Base-by-base conservation (phyloP, 129 eudicot genomes). In the Escallonia herrerae region DNA sequence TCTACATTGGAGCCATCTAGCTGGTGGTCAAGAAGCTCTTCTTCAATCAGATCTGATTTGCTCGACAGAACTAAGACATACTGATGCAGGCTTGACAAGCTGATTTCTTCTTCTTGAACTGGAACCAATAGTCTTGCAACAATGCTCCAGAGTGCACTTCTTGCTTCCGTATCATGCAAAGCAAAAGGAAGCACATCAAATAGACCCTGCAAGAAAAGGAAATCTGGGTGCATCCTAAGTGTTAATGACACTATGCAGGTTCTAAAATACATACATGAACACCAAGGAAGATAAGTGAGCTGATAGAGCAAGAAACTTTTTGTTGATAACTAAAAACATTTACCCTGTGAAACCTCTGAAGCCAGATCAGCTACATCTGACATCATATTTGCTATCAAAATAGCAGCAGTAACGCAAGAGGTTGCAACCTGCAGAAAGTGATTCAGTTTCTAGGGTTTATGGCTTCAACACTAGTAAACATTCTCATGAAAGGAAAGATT, bases 401-500 rank as follows among this genome's bases (percentile, higher is more conserved):
- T 86, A 33, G 90, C 87, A 63, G 97, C 94, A 51, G 94, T 84
- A 49, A 89, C 90, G 63, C 99, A 94, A 60, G 95, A 86, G 54
- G 66, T 74, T 46, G 95, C 84, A 39, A 86, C 77, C 98, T 91
- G 87, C 72, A 74, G 7, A 15, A 44, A 48, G 50, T 42, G n/a
- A 61, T 33, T 38, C 44, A 49, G 15, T 39, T 40, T 66, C 1
- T 22, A 59, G 44, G 4, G 14, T 3, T 5, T 22, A 3, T 10
- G 3, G 5, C 50, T 7, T 7, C 56, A 22, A 47, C 15, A 62
- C 53, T 45, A 50, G 3, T 10, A 22, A 22, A 22, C 33, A 38
- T 4, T 43, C 39, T 65, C 39, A 5, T 43, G 3, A 15, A 42
- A 60, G 3, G 9, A 52, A 43, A 61, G 51, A 15, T 6, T 5